Evolutionary conservation across 371 early-diverging fungal species (phyloP).

Genomic region (Funneliformis caledonium): DNA sequence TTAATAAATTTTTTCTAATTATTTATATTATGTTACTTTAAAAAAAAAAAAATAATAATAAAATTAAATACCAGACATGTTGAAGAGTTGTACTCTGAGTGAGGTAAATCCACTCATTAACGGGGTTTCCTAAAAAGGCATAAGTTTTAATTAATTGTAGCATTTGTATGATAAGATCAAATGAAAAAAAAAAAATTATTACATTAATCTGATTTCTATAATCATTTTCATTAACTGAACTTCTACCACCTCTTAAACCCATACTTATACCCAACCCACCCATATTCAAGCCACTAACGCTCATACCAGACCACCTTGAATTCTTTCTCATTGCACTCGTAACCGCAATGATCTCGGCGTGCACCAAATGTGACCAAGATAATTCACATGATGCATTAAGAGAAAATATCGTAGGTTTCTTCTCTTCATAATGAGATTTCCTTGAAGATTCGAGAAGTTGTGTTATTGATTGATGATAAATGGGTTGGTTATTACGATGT

Average conservation of each 20-base stretch:
- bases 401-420: neutral
- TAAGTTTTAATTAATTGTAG: neutral
- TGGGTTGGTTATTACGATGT: neutral
- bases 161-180: neutral
- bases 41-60: neutral
- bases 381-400: conserved; percentile 57
- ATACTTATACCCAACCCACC: conserved; percentile 70
- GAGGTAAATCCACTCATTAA: conserved; percentile 74
- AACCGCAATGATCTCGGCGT: conserved; percentile 81
- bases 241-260: conserved; percentile 61
- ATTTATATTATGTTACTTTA: neutral
- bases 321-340: conserved; percentile 87
- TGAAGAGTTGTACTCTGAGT: conserved; percentile 67
- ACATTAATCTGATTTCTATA: conserved; percentile 52
- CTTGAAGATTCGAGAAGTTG: neutral
- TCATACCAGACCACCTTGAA: conserved; percentile 81
- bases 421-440: neutral
- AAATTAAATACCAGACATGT: conserved; percentile 58
- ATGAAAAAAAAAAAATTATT: neutral
- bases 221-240: conserved; percentile 49
- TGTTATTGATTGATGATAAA: neutral
- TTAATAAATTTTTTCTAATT: neutral
- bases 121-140: conserved; percentile 61
- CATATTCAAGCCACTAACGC: conserved; percentile 64
- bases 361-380: conserved; percentile 75